Evolutionary conservation across 2,329 filamentous ascomycete genomes (phyloP), one percentile per base, ranked within the genome.

Genomic region (Trichoderma endophyticum): DNA sequence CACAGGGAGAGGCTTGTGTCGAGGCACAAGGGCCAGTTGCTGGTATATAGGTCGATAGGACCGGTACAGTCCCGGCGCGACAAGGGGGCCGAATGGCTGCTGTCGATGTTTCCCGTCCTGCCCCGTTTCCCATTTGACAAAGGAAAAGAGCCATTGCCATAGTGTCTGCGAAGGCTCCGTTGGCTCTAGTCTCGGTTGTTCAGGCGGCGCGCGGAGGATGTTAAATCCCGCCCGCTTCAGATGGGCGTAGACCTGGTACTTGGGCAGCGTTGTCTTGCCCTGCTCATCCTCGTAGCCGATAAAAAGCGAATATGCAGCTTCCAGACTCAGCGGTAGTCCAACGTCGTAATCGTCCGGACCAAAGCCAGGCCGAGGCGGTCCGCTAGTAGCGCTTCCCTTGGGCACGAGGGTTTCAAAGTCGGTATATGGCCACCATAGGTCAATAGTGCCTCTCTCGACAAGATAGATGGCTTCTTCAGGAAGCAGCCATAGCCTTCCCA

Each of bases 401-500:
- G 85, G 83, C 59, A 88, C 81, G 3, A 87, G 78, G 43, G 86
- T 85, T 56, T 83, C 84, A 12, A 90, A 81, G n/a, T 82, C 78
- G 71, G 81, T 81, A 59, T 83, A 82, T 2, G 93, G 93, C 93
- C 93, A 98, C 85, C 94, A 91, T 54, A 98, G 87, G 80, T 98
- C 94, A 77, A 98, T 78, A 61, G 89, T 94, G 0, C 95, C 96
- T 77, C 96, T 86, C 83, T 99, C 96, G 9, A 98, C 86, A 74
- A 98, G 81, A 78, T 94, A 98, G 68, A 99, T 85, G 6, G 94
- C 93, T 81, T 99, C 96, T 79, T 99, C 96, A 0, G 95, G 95
- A 51, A 97, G 81, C 65, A 99, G 79, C 95, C 95, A 98, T 54
- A 95, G 83, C 74, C 88, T 89, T 34, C 90, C 88, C 73, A 86